Evolutionary conservation across 805 yeast species (phyloP).

Genomic region (Pichia membranifaciens): DNA sequence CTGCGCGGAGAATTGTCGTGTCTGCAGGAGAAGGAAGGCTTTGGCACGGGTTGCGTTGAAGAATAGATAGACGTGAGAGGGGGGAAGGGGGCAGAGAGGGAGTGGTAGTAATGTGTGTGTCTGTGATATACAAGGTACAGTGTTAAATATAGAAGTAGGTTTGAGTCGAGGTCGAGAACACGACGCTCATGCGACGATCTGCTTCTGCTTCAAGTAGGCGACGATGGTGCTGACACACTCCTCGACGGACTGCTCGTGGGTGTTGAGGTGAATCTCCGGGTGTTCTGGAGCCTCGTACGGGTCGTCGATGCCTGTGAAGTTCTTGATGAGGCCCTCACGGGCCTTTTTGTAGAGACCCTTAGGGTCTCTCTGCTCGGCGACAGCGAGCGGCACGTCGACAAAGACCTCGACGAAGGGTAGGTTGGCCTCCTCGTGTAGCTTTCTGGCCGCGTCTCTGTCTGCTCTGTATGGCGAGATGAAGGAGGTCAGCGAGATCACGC

Average conservation of each 20-base stretch:
- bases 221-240: constrained; percentile 71
- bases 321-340: constrained; percentile 87
- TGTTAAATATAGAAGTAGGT: too few species aligned
- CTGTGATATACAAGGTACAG: too few species aligned
- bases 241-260: constrained; percentile 67
- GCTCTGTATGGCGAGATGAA: constrained; percentile 86
- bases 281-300: constrained; percentile 89
- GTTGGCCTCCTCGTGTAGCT: constrained; percentile 66
- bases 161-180: not conserved
- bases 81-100: too few species aligned
- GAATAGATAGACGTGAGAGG: too few species aligned
- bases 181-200: constrained; percentile 8
- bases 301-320: constrained; percentile 92
- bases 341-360: constrained; percentile 97
- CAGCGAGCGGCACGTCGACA: constrained; percentile 88
- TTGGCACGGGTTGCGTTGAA: too few species aligned
- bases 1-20: too few species aligned
- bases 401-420: constrained; percentile 86
- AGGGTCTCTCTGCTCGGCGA: constrained; percentile 96
- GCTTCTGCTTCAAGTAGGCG: constrained; percentile 44
- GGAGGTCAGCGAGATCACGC: constrained; percentile 79
- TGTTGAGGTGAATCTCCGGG: constrained; percentile 78
- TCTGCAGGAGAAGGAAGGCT: too few species aligned
- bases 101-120: too few species aligned
- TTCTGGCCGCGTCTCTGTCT: constrained; percentile 83